These are phyloP conservation scores for Glycine tomentella DNA, from an alignment of 306 rosid genomes.

Conservation along the genomic window DNA sequence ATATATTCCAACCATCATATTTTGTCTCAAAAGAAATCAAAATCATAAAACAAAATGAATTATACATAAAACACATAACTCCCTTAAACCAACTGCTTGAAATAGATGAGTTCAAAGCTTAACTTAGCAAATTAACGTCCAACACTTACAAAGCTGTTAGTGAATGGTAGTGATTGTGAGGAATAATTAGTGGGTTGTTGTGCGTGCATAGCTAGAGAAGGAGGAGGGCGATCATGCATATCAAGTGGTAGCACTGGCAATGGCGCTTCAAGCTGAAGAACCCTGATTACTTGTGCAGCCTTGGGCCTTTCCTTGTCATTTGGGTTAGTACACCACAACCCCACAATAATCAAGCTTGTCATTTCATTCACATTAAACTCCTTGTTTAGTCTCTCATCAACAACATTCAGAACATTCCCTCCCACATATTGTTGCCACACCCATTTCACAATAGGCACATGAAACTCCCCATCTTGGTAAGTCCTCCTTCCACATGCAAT, in stretches of 20 bases:
- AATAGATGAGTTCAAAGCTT: no score
- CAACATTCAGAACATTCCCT: conserved; percentile 41
- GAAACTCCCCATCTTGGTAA: conserved; percentile 38
- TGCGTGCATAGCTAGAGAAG: background rate
- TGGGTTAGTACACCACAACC: conserved; percentile 15
- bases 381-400: conserved; percentile 42
- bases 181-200: background rate
- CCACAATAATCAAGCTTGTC: conserved; percentile 39
- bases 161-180: background rate
- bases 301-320: conserved; percentile 45
- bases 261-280: conserved; percentile 45
- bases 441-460: conserved; percentile 34
- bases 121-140: no score
- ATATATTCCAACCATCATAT: no score
- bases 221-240: conserved; percentile 30
- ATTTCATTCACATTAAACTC: conserved; percentile 37
- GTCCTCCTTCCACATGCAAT: conserved; percentile 60
- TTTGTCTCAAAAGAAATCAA: no score
- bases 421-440: conserved; percentile 38
- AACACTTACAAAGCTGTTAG: background rate
- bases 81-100: no score
- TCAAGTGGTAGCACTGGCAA: conserved; percentile 40
- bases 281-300: conserved; percentile 50
- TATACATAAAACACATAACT: no score
- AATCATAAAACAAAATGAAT: no score